Percentiles rank a stretch among this genome's conserved stretches.
phyloP scores from a whole-genome alignment of 2,329 filamentous ascomycete genomes.

The Lasiodiplodia sp. region DNA sequence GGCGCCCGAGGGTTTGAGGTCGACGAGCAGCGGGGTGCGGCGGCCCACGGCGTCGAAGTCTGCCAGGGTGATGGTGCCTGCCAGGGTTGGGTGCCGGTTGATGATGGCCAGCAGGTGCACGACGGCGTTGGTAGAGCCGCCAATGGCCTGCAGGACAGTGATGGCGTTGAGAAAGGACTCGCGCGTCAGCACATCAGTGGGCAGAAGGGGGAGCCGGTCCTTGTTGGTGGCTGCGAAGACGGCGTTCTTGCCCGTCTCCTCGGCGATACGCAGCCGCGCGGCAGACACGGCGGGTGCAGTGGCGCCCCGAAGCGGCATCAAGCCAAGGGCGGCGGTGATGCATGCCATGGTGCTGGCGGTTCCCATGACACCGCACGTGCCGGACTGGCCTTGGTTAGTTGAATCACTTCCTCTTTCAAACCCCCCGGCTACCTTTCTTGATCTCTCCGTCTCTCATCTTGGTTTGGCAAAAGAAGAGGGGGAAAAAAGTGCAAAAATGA shows the following conservation, averaged over 20 bases:
- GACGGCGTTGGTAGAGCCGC: conserved; percentile 53
- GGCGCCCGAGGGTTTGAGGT: conserved; percentile 81
- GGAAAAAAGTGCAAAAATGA: not conserved
- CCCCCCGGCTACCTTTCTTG: not conserved
- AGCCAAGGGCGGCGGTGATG: conserved; percentile 58
- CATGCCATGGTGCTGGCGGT: conserved; percentile 66
- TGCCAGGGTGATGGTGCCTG: conserved; percentile 77
- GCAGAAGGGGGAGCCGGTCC: conserved; percentile 38
- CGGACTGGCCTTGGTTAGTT: conserved; percentile 40
- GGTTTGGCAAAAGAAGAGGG: not conserved
- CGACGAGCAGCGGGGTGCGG: conserved; percentile 81
- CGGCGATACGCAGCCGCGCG: conserved; percentile 59
- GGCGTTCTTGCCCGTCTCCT: conserved; percentile 60
- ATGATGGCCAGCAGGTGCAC: conserved; percentile 55
- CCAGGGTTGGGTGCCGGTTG: conserved; percentile 61
- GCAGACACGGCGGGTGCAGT: conserved; percentile 63
- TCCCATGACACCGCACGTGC: conserved; percentile 66
- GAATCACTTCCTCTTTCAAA: too few relatives aligned
- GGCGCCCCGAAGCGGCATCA: conserved; percentile 62
- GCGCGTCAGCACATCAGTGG: conserved; percentile 54
- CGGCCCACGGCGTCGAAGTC: conserved; percentile 80
- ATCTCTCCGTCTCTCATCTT: too few relatives aligned
- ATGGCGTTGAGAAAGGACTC: conserved; percentile 59
- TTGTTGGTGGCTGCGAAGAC: conserved; percentile 51
- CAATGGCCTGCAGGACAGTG: conserved; percentile 54